These are phyloP conservation scores for Umbelopsis sp. DNA, from an alignment of 192 early-diverging fungal genomes.

Conservation along the genomic window DNA sequence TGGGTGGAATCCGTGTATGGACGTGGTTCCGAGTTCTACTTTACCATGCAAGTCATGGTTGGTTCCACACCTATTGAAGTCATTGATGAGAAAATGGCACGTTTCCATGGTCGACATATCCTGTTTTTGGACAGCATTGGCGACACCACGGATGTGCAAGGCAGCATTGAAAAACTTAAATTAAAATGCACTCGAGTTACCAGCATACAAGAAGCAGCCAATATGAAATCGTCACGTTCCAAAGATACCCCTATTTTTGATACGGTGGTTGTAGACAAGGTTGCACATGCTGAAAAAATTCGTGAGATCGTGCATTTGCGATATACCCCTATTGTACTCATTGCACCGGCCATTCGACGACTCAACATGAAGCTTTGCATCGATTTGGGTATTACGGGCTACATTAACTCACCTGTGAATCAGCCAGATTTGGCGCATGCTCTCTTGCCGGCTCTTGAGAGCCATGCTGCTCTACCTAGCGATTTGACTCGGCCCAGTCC, in stretches of 20 bases:
- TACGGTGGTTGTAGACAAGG: conserved; percentile 70
- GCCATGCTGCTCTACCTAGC: conserved; percentile 58
- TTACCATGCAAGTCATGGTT: conserved; percentile 61
- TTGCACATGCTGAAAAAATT: conserved; percentile 64
- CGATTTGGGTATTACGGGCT: conserved; percentile 71
- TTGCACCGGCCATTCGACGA: conserved; percentile 56
- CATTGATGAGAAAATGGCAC: conserved; percentile 40
- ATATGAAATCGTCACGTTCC: conserved; percentile 33
- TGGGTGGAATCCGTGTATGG: conserved; percentile 76
- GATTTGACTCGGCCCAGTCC: conserved; percentile 62
- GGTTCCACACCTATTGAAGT: neutral
- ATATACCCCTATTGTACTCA: conserved; percentile 79
- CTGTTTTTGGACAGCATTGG: conserved; percentile 65
- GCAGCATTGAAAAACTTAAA: conserved; percentile 52
- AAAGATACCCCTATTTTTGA: conserved; percentile 60
- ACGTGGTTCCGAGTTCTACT: conserved; percentile 78
- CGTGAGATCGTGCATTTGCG: conserved; percentile 60
- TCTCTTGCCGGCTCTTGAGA: conserved; percentile 72
- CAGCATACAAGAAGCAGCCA: conserved; percentile 54
- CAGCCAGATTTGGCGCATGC: conserved; percentile 69
- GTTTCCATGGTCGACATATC: conserved; percentile 65
- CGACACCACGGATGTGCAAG: conserved; percentile 50
- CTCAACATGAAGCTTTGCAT: conserved; percentile 73
- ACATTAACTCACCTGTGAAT: conserved; percentile 68
- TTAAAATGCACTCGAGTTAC: conserved; percentile 48